A percentile compares a stretch with the other conserved stretches of the same genome.
These are phyloP conservation scores for Penicillium lagena DNA, from an alignment of 495 filamentous ascomycete species.

Conservation along the genomic window DNA sequence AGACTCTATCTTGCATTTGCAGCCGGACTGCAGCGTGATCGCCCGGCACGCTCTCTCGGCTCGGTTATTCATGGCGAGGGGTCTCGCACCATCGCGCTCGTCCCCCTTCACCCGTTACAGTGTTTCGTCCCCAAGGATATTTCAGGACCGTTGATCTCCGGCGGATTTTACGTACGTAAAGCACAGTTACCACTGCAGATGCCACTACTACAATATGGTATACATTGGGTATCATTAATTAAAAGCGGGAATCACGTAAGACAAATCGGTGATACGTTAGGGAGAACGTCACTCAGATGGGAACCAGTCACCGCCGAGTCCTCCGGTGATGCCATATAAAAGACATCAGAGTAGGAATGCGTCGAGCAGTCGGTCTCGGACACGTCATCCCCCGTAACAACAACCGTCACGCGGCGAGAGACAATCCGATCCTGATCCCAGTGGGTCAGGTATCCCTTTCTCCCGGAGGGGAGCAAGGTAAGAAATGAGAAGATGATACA, in stretches of 20 bases:
- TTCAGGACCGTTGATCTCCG: too few species aligned
- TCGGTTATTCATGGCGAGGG: constrained; percentile 5
- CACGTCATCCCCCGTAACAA: constrained; percentile 59
- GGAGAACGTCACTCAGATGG: too few species aligned
- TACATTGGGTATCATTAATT: not conserved
- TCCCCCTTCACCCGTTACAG: too few species aligned
- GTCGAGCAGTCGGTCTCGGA: constrained; percentile 38
- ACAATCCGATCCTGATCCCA: constrained; percentile 40
- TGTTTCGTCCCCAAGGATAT: not conserved
- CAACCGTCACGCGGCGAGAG: constrained; percentile 59
- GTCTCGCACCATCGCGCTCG: too few species aligned
- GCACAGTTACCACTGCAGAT: too few species aligned
- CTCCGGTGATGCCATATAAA: constrained; percentile 59
- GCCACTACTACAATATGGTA: not conserved
- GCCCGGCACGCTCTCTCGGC: not conserved
- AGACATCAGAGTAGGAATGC: constrained; percentile 48
- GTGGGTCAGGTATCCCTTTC: constrained; percentile 51
- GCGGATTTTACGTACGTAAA: too few species aligned
- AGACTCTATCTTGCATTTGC: constrained; percentile 17
- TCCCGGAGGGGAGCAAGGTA: constrained; percentile 54
- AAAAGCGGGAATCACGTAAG: not conserved
- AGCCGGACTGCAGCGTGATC: not conserved
- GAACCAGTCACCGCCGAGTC: not conserved
- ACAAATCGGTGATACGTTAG: constrained; percentile 17
- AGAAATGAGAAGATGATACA: constrained; percentile 12